A percentile compares a stretch with the other conserved stretches of the same genome.
Evolutionary conservation across 2,329 filamentous ascomycete genomes (phyloP).

Genomic region (Hypoxylon sp.): DNA sequence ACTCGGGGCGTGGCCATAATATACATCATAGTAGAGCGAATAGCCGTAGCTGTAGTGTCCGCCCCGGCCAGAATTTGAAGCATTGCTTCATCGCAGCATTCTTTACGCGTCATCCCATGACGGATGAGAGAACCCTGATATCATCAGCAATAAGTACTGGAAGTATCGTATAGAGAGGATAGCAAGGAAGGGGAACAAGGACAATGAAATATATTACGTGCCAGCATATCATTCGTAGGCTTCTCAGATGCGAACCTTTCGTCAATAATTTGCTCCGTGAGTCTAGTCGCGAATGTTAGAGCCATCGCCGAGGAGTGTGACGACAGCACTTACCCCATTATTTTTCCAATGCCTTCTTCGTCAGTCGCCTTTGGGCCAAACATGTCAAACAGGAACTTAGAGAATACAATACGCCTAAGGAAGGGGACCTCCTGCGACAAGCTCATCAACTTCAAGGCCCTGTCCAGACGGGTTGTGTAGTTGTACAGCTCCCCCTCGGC

Average conservation of each 20-base stretch:
- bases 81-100: conserved; percentile 47
- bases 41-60: conserved; percentile 62
- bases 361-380: conserved; percentile 46
- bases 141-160: not conserved
- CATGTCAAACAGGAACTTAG: conserved; percentile 32
- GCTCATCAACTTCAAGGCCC: conserved; percentile 18
- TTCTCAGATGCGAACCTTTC: conserved; percentile 31
- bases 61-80: conserved; percentile 51
- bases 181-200: not conserved
- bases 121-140: conserved; percentile 48
- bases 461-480: conserved; percentile 37
- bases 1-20: conserved; percentile 59
- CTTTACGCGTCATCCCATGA: conserved; percentile 45
- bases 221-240: conserved; percentile 41
- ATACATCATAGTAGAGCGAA: conserved; percentile 61
- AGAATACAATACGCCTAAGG: conserved; percentile 41
- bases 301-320: not conserved
- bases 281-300: conserved; percentile 21
- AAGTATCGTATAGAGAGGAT: not conserved
- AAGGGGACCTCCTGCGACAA: conserved; percentile 44
- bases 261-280: conserved; percentile 31
- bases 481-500: conserved; percentile 43
- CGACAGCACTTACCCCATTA: conserved; percentile 30
- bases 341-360: conserved; percentile 40
- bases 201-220: conserved; percentile 21